These are phyloP conservation scores for Aspergillus jensenii DNA, from an alignment of 2,329 filamentous ascomycete genomes.

Conservation along the genomic window DNA sequence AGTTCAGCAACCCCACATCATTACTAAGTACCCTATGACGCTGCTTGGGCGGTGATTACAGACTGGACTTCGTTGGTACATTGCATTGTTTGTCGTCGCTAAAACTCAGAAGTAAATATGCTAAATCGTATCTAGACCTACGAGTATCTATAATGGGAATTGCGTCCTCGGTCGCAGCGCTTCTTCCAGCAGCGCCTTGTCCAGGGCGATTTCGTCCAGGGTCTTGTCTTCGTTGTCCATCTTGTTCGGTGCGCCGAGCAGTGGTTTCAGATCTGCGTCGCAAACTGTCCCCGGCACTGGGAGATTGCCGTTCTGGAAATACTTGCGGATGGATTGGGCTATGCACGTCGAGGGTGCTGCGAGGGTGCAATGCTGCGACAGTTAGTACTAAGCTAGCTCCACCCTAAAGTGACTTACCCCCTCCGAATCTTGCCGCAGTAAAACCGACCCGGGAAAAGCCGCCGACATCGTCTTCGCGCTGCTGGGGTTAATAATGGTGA, in stretches of 20 bases:
- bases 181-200: constrained; percentile 20
- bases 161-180: constrained; percentile 1
- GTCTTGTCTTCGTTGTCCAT: neutral
- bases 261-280: constrained; percentile 36
- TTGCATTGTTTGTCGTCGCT: too few species aligned
- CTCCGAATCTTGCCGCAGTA: constrained; percentile 48
- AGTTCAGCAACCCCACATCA: too few species aligned
- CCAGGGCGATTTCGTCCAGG: constrained; percentile 11
- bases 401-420: constrained; percentile 32
- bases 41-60: too few species aligned
- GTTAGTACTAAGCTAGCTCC: neutral
- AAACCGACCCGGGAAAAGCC: constrained; percentile 43
- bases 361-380: constrained; percentile 31
- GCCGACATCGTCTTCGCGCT: constrained; percentile 38
- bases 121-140: neutral
- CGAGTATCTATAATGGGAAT: constrained; percentile 8
- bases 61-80: too few species aligned
- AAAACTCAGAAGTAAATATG: neutral
- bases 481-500: constrained; percentile 8
- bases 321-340: constrained; percentile 35
- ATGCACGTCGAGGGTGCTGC: constrained; percentile 40
- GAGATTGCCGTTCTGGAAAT: constrained; percentile 44
- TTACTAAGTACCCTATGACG: too few species aligned
- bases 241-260: constrained; percentile 21
- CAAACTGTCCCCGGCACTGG: constrained; percentile 39